Conservation (phyloP, 768 basidiomycete species). For the Pleurotus giganteus region DNA sequence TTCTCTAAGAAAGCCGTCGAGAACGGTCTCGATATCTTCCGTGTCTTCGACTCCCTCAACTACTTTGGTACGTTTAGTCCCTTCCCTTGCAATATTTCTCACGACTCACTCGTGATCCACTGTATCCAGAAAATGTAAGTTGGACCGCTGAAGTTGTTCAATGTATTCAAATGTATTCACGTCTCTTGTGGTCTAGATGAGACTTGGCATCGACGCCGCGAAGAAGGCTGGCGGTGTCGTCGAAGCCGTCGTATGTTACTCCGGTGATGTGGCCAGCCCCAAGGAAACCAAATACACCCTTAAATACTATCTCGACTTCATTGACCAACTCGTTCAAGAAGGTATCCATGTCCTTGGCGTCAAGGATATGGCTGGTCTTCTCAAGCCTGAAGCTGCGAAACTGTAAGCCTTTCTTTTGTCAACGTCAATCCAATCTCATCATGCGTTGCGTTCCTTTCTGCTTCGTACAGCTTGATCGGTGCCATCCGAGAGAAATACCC, state of each 20-base stretch:
- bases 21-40: constrained; percentile 99
- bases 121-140: constrained; percentile 66
- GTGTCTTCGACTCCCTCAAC: constrained; percentile 98
- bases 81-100: not conserved
- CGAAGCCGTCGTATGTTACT: constrained; percentile 98
- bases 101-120: constrained; percentile 1
- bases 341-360: constrained; percentile 97
- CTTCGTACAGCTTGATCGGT: constrained; percentile 69
- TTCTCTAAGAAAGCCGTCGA: constrained; percentile 99
- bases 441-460: constrained; percentile 1
- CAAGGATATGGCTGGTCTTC: constrained; percentile 98
- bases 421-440: not conserved
- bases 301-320: constrained; percentile 95
- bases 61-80: constrained; percentile 74
- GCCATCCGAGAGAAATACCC: constrained; percentile 96
- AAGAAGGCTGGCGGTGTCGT: constrained; percentile 99
- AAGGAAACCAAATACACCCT: constrained; percentile 97
- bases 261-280: constrained; percentile 92
- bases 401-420: constrained; percentile 48
- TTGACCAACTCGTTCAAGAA: constrained; percentile 88
- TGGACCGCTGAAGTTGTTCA: not conserved
- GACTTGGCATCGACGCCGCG: constrained; percentile 96
- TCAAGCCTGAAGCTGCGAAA: constrained; percentile 93
- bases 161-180: not conserved
- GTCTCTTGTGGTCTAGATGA: constrained; percentile 58